phyloP scores from a whole-genome alignment of 1,284 basidiomycete genomes.

The Rhodotorula sp. region DNA sequence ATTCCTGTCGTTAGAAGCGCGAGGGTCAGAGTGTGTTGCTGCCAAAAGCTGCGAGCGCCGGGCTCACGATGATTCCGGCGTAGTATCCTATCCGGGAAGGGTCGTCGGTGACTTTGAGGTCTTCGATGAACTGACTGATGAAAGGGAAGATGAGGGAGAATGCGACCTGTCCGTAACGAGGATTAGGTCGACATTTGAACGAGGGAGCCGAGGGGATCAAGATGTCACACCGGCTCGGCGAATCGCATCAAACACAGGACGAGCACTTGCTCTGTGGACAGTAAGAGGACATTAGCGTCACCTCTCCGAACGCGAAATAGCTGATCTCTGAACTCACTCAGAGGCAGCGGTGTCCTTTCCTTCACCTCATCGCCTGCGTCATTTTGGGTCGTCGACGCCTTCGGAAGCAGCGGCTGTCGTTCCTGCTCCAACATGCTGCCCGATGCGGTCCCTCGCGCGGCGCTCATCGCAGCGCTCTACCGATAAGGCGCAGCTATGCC shows the following conservation, averaged over 20 bases:
- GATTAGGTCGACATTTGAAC: no score
- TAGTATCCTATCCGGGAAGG: slow-evolving; percentile 48
- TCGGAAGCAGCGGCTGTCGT: neutral
- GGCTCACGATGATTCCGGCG: slow-evolving; percentile 47
- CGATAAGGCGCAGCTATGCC: neutral
- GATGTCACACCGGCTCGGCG: slow-evolving; percentile 40
- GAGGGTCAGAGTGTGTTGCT: no score
- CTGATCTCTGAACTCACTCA: neutral
- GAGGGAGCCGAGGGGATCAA: no score
- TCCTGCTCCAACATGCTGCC: neutral
- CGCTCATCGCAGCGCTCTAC: neutral
- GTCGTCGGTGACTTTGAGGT: slow-evolving; percentile 50
- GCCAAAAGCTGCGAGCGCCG: neutral
- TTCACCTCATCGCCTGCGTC: neutral
- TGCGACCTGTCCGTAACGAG: slow-evolving; percentile 20
- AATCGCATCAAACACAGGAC: slow-evolving; percentile 51
- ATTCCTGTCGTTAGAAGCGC: neutral
- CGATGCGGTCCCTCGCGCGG: neutral
- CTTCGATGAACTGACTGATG: slow-evolving; percentile 51
- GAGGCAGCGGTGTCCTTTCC: neutral
- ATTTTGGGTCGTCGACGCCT: neutral
- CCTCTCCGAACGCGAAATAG: neutral
- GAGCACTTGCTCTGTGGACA: slow-evolving; percentile 44
- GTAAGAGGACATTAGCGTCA: no score
- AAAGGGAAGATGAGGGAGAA: slow-evolving; percentile 54